phyloP scores from a whole-genome alignment of 208 protist species.

The Leishmania turanica region DNA sequence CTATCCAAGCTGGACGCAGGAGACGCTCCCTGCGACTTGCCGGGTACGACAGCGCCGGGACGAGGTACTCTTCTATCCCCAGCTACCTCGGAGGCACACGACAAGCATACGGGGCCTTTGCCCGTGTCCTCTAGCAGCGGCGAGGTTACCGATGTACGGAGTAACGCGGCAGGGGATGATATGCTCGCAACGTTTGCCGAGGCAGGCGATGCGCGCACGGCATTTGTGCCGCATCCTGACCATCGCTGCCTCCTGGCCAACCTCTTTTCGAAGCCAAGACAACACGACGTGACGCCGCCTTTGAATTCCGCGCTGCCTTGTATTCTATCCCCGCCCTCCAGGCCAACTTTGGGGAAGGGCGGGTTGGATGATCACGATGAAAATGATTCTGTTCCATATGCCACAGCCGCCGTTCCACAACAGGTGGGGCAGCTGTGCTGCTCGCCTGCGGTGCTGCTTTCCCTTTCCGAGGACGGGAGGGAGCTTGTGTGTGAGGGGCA shows the following conservation, averaged over 20 bases:
- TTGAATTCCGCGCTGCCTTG: neutral
- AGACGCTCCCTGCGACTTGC: too few species aligned
- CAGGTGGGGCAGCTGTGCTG: neutral
- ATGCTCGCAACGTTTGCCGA: neutral
- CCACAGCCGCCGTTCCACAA: neutral
- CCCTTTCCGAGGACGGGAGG: neutral
- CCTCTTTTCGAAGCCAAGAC: neutral
- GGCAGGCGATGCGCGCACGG: neutral
- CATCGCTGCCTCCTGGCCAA: slow-evolving; percentile 11
- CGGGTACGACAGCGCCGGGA: neutral
- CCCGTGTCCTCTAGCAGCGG: neutral
- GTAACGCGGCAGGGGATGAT: neutral
- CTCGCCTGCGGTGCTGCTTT: neutral
- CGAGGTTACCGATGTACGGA: neutral
- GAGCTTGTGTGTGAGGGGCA: neutral
- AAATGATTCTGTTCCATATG: neutral
- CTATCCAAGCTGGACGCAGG: slow-evolving; percentile 3
- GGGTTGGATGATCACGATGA: neutral
- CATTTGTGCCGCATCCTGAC: neutral
- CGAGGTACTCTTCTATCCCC: neutral
- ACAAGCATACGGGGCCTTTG: neutral
- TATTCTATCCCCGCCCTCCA: too few species aligned
- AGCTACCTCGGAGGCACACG: too few species aligned
- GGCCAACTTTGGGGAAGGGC: too few species aligned
- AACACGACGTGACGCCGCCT: neutral